These are phyloP conservation scores for Hypoxylon fuscum DNA, from an alignment of 495 filamentous ascomycete species.

Conservation along the genomic window DNA sequence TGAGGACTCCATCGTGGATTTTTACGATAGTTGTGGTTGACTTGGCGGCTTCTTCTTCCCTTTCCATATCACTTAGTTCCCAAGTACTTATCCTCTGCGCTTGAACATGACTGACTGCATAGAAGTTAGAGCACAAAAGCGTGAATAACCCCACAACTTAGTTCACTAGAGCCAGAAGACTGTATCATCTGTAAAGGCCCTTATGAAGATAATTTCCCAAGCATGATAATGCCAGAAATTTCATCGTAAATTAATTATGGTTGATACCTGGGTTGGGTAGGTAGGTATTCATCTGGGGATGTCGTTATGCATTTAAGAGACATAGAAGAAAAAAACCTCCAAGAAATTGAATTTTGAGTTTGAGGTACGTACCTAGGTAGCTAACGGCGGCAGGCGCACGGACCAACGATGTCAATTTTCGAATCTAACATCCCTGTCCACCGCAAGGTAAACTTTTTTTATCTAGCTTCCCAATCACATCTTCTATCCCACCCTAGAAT, in stretches of 20 bases:
- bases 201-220: too few species aligned
- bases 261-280: neutral
- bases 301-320: neutral
- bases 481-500: conserved; percentile 13
- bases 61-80: conserved; percentile 6
- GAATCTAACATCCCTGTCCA: neutral
- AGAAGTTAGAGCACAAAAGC: neutral
- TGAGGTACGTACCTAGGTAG: conserved; percentile 11
- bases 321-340: neutral
- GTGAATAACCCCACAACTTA: conserved; percentile 1
- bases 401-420: conserved; percentile 18
- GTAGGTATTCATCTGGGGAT: neutral
- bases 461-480: conserved; percentile 15
- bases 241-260: too few species aligned
- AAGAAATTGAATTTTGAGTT: too few species aligned
- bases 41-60: conserved; percentile 5
- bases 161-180: conserved; percentile 1
- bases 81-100: conserved; percentile 6
- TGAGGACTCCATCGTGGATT: conserved; percentile 24
- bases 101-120: too few species aligned
- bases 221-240: too few species aligned
- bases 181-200: too few species aligned
- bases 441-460: conserved; percentile 26
- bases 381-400: conserved; percentile 8
- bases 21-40: neutral